Evolutionary conservation across 2,329 filamentous ascomycete species (phyloP).

Genomic region (Calonectria pauciramosa): DNA sequence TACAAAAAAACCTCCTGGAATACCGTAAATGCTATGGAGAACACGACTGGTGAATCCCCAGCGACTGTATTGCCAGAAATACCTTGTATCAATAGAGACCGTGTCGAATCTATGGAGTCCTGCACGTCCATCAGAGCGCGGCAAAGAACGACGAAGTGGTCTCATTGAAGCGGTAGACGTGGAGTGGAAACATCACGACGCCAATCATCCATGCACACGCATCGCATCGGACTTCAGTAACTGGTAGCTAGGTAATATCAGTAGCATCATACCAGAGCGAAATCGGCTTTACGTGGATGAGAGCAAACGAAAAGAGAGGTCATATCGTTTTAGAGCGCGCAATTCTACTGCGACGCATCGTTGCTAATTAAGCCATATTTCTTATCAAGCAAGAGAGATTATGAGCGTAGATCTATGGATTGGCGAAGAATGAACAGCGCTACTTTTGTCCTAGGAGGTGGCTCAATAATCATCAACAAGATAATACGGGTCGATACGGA

Average conservation of each 20-base stretch:
- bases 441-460: background rate
- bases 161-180: background rate
- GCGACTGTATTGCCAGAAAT: background rate
- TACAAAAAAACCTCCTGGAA: background rate
- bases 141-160: fast-evolving
- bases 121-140: background rate
- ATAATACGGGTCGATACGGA: background rate
- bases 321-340: background rate
- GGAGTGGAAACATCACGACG: background rate
- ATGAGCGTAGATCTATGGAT: background rate
- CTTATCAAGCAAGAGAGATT: background rate
- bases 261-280: background rate
- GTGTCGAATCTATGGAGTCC: background rate
- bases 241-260: background rate
- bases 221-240: background rate
- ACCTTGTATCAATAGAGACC: background rate
- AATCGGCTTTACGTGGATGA: background rate
- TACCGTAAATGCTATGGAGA: background rate
- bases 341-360: background rate
- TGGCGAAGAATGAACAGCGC: background rate
- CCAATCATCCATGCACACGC: fast-evolving
- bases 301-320: background rate
- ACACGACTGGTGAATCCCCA: too few species aligned
- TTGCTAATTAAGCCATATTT: background rate
- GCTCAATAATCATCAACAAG: background rate